Evolutionary conservation across 1,284 basidiomycete species (phyloP).

Genomic region (Fomes fomentarius): DNA sequence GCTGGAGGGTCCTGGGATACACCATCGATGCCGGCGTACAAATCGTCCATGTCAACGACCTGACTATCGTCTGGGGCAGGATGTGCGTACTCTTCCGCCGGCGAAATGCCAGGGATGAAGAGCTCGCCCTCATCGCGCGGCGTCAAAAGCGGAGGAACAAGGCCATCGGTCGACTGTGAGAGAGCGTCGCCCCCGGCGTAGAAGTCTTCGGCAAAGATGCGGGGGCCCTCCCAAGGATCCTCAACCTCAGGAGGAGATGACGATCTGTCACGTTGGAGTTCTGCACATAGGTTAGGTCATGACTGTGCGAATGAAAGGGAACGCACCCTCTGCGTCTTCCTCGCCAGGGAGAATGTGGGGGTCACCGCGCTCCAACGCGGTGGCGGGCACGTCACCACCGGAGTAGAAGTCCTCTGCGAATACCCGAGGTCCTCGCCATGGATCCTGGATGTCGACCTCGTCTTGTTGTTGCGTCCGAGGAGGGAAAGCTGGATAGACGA

Average conservation of each 20-base stretch:
- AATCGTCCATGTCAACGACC: constrained; percentile 6
- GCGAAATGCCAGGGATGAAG: constrained; percentile 14
- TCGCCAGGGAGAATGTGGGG: constrained; percentile 13
- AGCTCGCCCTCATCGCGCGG: constrained; percentile 22
- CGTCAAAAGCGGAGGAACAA: constrained; percentile 25
- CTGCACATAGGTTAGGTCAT: background rate
- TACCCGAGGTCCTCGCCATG: constrained; percentile 47
- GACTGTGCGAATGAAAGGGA: background rate
- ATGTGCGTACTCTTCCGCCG: background rate
- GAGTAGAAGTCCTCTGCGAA: constrained; percentile 53
- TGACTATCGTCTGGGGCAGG: background rate
- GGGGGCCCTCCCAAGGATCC: constrained; percentile 55
- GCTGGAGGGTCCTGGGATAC: background rate
- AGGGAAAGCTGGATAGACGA: constrained; percentile 7
- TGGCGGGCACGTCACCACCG: constrained; percentile 29
- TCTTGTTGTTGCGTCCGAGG: constrained; percentile 15
- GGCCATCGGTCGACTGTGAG: constrained; percentile 6
- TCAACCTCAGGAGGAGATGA: constrained; percentile 35
- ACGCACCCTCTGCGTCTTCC: constrained; percentile 18
- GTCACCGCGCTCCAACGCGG: constrained; percentile 4
- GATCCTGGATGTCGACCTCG: constrained; percentile 39
- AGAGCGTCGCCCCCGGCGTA: constrained; percentile 41
- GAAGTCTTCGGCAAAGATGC: constrained; percentile 56
- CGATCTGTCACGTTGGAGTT: constrained; percentile 5
- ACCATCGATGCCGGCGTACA: background rate